phyloP scores from a whole-genome alignment of 2,329 filamentous ascomycete species.

The Monosporascus sp. region DNA sequence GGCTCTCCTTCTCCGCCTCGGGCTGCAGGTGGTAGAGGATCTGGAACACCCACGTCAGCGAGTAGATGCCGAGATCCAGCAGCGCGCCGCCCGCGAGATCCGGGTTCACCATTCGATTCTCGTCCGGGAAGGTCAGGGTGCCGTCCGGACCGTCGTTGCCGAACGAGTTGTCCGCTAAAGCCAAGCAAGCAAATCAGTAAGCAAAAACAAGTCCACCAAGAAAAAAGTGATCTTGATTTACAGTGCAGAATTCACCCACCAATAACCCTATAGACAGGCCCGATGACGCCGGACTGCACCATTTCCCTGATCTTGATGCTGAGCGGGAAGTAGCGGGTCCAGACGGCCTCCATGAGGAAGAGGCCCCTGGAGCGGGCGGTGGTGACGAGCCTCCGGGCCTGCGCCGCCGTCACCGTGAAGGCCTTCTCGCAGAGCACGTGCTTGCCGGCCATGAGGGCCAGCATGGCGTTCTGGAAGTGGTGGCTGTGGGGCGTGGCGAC shows the following conservation, averaged over 20 bases:
- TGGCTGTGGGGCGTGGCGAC: constrained; percentile 88
- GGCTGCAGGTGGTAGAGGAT: constrained; percentile 77
- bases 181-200: not conserved
- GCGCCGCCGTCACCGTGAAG: constrained; percentile 76
- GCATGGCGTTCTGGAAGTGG: constrained; percentile 85
- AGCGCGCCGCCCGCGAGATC: constrained; percentile 78
- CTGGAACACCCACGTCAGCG: constrained; percentile 87
- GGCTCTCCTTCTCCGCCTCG: constrained; percentile 60
- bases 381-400: constrained; percentile 66
- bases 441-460: constrained; percentile 79
- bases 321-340: constrained; percentile 84
- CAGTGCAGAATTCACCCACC: constrained; percentile 30
- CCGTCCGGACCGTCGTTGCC: constrained; percentile 53
- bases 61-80: constrained; percentile 83
- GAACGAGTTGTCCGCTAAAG: constrained; percentile 54
- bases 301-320: constrained; percentile 70
- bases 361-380: constrained; percentile 67
- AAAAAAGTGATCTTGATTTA: not conserved
- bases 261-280: constrained; percentile 55
- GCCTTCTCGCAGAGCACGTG: constrained; percentile 89
- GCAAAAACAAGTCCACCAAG: no score
- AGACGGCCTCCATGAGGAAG: constrained; percentile 82
- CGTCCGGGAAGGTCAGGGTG: constrained; percentile 50
- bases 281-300: constrained; percentile 48
- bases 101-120: constrained; percentile 74